phyloP scores from a whole-genome alignment of 2,329 filamentous ascomycete species.

The Pezicula neosporulosa region DNA sequence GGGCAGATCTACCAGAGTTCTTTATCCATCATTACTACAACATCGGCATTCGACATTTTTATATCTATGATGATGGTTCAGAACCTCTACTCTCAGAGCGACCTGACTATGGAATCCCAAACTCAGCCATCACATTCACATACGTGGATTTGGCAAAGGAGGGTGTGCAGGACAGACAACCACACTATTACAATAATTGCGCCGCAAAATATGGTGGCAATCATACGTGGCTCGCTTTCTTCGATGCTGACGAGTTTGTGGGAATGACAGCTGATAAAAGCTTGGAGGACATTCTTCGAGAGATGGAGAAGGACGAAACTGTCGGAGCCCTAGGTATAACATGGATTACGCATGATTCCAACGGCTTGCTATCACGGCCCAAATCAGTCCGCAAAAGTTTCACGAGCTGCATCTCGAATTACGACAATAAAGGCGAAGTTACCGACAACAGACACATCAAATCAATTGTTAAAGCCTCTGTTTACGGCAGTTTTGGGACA shows the following conservation, averaged over 20 bases:
- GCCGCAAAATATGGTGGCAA: slow-evolving; percentile 16
- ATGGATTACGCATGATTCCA: slow-evolving; percentile 29
- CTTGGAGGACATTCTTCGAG: slow-evolving; percentile 21
- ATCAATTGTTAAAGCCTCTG: slow-evolving; percentile 26
- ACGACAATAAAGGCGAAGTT: slow-evolving; percentile 10
- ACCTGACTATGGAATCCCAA: slow-evolving; percentile 18
- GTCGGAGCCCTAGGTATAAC: slow-evolving; percentile 29
- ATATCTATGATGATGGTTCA: slow-evolving; percentile 25
- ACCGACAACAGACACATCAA: slow-evolving; percentile 29
- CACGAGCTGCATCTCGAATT: slow-evolving; percentile 27
- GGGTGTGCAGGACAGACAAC: slow-evolving; percentile 10
- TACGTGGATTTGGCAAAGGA: slow-evolving; percentile 13
- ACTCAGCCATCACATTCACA: slow-evolving; percentile 17
- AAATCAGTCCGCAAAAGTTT: slow-evolving; percentile 23
- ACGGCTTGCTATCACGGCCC: slow-evolving; percentile 21
- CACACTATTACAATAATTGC: slow-evolving; percentile 18
- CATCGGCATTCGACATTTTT: slow-evolving; percentile 21
- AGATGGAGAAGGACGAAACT: slow-evolving; percentile 18
- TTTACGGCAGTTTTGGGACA: slow-evolving; percentile 14
- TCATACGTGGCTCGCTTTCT: slow-evolving; percentile 30
- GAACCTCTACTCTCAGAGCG: slow-evolving; percentile 17
- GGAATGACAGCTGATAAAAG: slow-evolving; percentile 22
- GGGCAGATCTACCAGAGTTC: slow-evolving; percentile 19
- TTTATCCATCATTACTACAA: slow-evolving; percentile 25
- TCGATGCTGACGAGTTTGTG: slow-evolving; percentile 29